phyloP scores from a whole-genome alignment of 2,329 filamentous ascomycete species.

The Penicillium sp. region DNA sequence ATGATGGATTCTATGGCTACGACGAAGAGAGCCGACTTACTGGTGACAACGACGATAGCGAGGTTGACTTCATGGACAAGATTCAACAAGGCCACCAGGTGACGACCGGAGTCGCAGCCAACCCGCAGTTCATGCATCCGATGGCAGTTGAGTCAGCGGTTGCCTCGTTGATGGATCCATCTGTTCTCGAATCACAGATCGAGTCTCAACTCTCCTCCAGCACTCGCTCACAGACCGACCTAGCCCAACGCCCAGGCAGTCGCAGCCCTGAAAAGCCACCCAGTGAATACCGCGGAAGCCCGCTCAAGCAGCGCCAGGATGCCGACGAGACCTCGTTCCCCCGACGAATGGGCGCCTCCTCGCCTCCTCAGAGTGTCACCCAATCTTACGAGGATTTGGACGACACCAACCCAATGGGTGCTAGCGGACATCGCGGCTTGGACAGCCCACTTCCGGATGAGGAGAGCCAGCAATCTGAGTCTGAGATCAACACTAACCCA shows the following conservation, averaged over 20 bases:
- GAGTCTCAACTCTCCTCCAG: conserved; percentile 55
- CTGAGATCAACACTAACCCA: conserved; percentile 78
- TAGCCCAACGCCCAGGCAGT: conserved; percentile 39
- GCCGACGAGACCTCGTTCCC: conserved; percentile 42
- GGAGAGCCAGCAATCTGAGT: conserved; percentile 57
- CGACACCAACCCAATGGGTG: conserved; percentile 61
- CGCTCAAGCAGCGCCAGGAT: conserved; percentile 47
- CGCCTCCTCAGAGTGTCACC: conserved; percentile 57
- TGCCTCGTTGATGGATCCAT: conserved; percentile 85
- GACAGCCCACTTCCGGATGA: conserved; percentile 75
- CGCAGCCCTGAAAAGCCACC: conserved; percentile 30
- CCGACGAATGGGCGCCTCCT: conserved; percentile 46
- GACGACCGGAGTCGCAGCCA: conserved; percentile 67
- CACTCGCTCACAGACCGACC: conserved; percentile 49
- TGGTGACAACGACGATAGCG: conserved; percentile 56
- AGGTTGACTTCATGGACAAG: conserved; percentile 58
- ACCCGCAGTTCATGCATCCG: conserved; percentile 74
- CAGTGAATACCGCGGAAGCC: conserved; percentile 44
- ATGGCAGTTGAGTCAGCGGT: conserved; percentile 83
- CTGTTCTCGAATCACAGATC: conserved; percentile 64
- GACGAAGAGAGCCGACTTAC: conserved; percentile 58
- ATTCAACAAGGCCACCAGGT: conserved; percentile 69
- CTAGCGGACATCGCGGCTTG: conserved; percentile 64
- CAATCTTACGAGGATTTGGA: conserved; percentile 48
- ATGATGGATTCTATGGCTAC: conserved; percentile 29